Base-by-base conservation (phyloP, 1,284 basidiomycete species). In the Fomitopsis betulina region DNA sequence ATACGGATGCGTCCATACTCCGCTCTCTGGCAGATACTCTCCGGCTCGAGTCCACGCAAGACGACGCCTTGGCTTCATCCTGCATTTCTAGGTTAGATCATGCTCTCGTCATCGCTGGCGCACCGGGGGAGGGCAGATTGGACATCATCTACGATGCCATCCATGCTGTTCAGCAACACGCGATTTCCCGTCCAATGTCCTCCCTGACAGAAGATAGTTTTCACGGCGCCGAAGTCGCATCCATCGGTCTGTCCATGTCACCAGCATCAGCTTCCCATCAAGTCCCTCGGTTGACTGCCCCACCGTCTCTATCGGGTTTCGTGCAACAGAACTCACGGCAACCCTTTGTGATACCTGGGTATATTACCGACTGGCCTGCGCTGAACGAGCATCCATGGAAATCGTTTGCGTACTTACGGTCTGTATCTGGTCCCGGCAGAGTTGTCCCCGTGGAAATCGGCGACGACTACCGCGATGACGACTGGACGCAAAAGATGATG, bases 391-490 rank as follows among this genome's bases (percentile, higher is more conserved):
- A 80, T 50, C 78, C 80, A 8, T 96, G 94, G 95, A 60, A 70
- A n/a, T 85, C 82, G 30, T 71, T 78, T 9, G 69, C 75, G 0
- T 96, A 97, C 69, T 79, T 98, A 0, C 78, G 80, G 23, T 72
- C 76, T 5, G 73, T 82, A 2, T 84, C 85, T 2, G 95, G 95
- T 9, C 83, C 82, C 33, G 94, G 90, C 3, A 82, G 96, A 15
- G 73, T 93, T 8, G 91, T 98, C 1, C 96, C 96, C 5, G 86
- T 98, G 10, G 96, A 99, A 73, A 76, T 96, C 27, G 96, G 96
- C 3, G 72, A 75, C 49, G 89, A 94, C 68, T 99, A 99, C 71
- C 84, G 92, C 35, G 78, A 80, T 13, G 81, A 84, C 21, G 83
- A 85, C 50, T 99, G 96, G 96, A 81, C 82, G 0, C 96, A 97